Evolutionary conservation across 495 filamentous ascomycete species (phyloP).

Genomic region (Venustampulla echinocandica): DNA sequence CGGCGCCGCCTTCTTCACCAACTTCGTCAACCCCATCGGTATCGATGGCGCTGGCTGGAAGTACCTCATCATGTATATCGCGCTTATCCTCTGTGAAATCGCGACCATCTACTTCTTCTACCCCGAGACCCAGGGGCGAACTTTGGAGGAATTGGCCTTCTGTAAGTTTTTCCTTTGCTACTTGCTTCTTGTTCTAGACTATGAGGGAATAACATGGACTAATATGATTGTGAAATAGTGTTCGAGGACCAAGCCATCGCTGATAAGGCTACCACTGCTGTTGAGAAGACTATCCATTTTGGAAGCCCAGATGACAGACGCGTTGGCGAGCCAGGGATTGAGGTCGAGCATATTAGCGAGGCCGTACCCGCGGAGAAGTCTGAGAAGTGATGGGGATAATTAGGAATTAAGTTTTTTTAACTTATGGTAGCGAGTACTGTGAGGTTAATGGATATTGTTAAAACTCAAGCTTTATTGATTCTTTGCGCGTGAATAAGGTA

Average conservation of each 20-base stretch:
- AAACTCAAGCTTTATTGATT: too few relatives aligned
- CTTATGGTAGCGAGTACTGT: too few relatives aligned
- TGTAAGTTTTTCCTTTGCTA: conserved; percentile 32
- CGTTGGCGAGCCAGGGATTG: too few relatives aligned
- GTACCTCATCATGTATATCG: conserved; percentile 55
- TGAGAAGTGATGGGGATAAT: too few relatives aligned
- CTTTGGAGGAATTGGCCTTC: conserved; percentile 57
- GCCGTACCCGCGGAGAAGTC: too few relatives aligned
- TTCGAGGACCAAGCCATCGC: conserved; percentile 43
- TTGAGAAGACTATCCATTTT: conserved; percentile 35
- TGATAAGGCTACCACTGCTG: conserved; percentile 35
- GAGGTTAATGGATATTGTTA: too few relatives aligned
- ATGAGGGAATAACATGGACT: background rate
- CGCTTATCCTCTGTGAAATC: conserved; percentile 50
- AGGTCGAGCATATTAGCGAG: too few relatives aligned
- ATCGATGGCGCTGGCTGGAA: conserved; percentile 51
- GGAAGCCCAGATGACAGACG: too few relatives aligned
- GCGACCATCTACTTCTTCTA: conserved; percentile 55
- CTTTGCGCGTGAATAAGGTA: too few relatives aligned
- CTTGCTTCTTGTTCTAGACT: background rate
- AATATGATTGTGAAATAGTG: conserved; percentile 27
- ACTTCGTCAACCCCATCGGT: conserved; percentile 57
- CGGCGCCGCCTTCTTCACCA: conserved; percentile 37
- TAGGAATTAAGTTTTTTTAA: too few relatives aligned
- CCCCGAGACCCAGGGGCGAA: conserved; percentile 53